Evolutionary conservation across 2,329 filamentous ascomycete genomes (phyloP).

Genomic region (Elsinoe perseae): DNA sequence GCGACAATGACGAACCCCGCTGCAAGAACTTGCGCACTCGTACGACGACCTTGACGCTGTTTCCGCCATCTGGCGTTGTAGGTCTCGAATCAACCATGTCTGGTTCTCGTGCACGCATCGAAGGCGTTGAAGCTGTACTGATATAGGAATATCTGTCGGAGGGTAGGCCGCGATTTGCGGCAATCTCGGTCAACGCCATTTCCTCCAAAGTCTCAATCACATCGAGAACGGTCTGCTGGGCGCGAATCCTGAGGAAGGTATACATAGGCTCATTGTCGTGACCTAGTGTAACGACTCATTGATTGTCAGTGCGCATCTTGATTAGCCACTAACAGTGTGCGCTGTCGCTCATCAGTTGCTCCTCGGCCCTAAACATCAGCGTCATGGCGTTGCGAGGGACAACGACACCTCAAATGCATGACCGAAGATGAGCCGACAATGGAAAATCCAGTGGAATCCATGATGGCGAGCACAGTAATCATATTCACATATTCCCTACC

Average conservation of each 20-base stretch:
- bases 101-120: constrained; percentile 33
- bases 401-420: constrained; percentile 26
- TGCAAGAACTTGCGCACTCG: constrained; percentile 41
- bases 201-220: constrained; percentile 14
- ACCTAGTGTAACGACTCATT: constrained; percentile 12
- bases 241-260: constrained; percentile 9
- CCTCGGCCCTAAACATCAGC: not conserved
- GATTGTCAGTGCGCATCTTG: constrained; percentile 10
- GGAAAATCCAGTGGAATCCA: constrained; percentile 24
- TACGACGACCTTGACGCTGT: constrained; percentile 47
- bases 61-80: constrained; percentile 33
- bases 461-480: constrained; percentile 28
- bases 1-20: constrained; percentile 31
- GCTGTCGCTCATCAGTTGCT: not conserved
- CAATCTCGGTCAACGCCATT: constrained; percentile 18
- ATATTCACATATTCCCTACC: not conserved
- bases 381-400: constrained; percentile 8
- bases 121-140: constrained; percentile 34
- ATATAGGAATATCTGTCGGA: constrained; percentile 21
- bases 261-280: constrained; percentile 14
- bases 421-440: constrained; percentile 30
- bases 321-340: constrained; percentile 7
- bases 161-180: constrained; percentile 24
- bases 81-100: constrained; percentile 22
- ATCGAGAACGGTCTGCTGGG: constrained; percentile 14